Evolutionary conservation across 1,139 yeast species (phyloP), one percentile per base, ranked within the genome.

Genomic region (Blastobotrys illinoisensis): DNA sequence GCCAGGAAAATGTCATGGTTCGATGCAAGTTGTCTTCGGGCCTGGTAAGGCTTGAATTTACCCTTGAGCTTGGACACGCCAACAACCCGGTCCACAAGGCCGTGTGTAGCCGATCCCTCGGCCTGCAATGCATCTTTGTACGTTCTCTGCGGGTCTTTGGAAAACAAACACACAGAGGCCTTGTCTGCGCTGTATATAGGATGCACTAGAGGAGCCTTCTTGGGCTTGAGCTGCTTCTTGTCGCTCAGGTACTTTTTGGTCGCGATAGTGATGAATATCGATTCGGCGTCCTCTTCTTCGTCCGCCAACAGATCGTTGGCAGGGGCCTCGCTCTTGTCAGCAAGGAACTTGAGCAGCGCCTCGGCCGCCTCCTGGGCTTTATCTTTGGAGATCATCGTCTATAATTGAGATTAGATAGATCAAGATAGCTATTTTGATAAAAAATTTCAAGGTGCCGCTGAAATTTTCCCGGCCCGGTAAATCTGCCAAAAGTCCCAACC

Each of bases 171-270:
- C 45, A 87, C 78, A 56, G 79, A 51, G 62, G 82, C 74, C 57
- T 78, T 78, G 18, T 61, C 62, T 20, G 77, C 77, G 32, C 73
- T 65, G 47, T 77, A 70, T 51, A 82, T 70, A 5, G 85, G 70
- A 64, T 83, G 76, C 50, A 84, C 75, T 50, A 86, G 67, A 16
- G 62, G 62, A 54, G 91, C 77, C 53, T 81, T 69, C 66, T 81
- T 83, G 47, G 96, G 95, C 72, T 90, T 90, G 66, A 89, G 80
- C 56, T 77, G 77, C 60, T 86, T 84, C 64, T 81, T 79, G 48
- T 81, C 74, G 5, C 86, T 71, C 64, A 83, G 80, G 62, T 79
- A 86, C 66, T 85, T 83, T 67, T 82, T 83, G 61, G 83, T 76
- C 47, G 83, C 81, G 59, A 90, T 71, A 62, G 83, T 86, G 55